Evolutionary conservation across 164 flowering plant species (phyloP), one percentile per base, ranked within the genome.

Genomic region (Piper betle): DNA sequence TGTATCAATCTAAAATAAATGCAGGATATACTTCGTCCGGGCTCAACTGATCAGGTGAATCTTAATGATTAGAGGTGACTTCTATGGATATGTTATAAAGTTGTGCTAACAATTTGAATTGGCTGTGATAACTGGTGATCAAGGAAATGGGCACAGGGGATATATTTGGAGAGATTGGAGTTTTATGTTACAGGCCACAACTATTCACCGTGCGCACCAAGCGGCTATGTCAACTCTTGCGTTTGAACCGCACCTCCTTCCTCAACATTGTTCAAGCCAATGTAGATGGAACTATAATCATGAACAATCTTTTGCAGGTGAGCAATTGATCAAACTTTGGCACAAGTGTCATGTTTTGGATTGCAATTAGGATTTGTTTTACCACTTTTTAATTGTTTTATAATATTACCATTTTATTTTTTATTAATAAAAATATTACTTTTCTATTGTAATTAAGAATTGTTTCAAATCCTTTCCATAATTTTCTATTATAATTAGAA

Each of bases 241-340:
- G 99, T 5, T 55, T 94, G 54, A 85, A 87, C 68, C 96, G 99
- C 18, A 84, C 91, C 4, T 68, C 84, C 52, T 88, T 94, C 70
- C 58, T 91, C 68, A 94, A 79, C 65, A 87, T 94, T 39, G 80
- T 94, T 68, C 91, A 88, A 79, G n/a, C n/a, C 54, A 82, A 88
- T 74, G 88, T 87, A 59, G 96, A 94, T 71, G 99, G 99, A 62
- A 85, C 89, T 55, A 79, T 91, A 58, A 87, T 87, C 72, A 84
- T 90, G 88, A 90, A 83, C 64, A 93, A 93, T 77, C 94, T 93
- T 55, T 88, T 93, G 52, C 84, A 93, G 98, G 97, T 93, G 10
- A 56, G 46, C 11, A 42, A 42, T 42, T 42, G 46, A 25, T 25
- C 33, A 25, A 25, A 25, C 33, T 25, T 25, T 25, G 11, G 46